Percentiles rank a stretch among this genome's conserved stretches.
phyloP scores from a whole-genome alignment of 345 rosid species.

The Rubroshorea leprosula region DNA sequence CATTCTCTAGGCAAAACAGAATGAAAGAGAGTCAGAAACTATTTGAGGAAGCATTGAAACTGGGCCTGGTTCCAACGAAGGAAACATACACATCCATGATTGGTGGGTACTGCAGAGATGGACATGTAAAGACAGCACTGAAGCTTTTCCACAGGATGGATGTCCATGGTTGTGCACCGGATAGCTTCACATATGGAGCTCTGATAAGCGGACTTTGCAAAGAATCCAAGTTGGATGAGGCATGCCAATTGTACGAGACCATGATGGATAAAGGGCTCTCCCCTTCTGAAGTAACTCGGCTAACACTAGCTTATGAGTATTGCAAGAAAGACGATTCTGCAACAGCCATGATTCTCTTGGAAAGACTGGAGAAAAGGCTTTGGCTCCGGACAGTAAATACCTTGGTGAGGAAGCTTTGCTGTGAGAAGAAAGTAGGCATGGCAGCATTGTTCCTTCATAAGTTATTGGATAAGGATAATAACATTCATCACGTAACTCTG shows the following conservation, averaged over 20 bases:
- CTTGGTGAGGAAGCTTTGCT: constrained; percentile 73
- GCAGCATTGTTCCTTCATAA: constrained; percentile 75
- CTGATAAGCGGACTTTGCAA: constrained; percentile 82
- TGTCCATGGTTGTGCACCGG: constrained; percentile 54
- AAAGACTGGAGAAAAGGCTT: constrained; percentile 59
- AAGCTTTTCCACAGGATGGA: constrained; percentile 56
- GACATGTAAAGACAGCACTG: constrained; percentile 40
- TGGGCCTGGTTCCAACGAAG: constrained; percentile 67
- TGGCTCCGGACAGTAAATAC: constrained; percentile 78
- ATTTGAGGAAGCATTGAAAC: constrained; percentile 39
- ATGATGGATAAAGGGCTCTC: constrained; percentile 74
- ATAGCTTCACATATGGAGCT: constrained; percentile 72
- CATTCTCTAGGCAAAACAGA: constrained; percentile 58
- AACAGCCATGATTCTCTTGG: constrained; percentile 71
- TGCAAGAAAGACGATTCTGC: constrained; percentile 77
- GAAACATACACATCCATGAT: constrained; percentile 88
- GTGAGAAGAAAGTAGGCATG: constrained; percentile 74
- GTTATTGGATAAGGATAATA: constrained; percentile 47
- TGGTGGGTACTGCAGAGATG: constrained; percentile 59
- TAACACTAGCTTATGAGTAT: constrained; percentile 76
- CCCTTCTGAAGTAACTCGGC: constrained; percentile 76
- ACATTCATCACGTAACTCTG: constrained; percentile 52
- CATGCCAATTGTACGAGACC: constrained; percentile 51
- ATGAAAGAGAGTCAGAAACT: constrained; percentile 68
- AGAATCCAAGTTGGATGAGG: constrained; percentile 67